Evolutionary conservation across 768 basidiomycete species (phyloP).

Genomic region (Strobilomyces echinocephalus): DNA sequence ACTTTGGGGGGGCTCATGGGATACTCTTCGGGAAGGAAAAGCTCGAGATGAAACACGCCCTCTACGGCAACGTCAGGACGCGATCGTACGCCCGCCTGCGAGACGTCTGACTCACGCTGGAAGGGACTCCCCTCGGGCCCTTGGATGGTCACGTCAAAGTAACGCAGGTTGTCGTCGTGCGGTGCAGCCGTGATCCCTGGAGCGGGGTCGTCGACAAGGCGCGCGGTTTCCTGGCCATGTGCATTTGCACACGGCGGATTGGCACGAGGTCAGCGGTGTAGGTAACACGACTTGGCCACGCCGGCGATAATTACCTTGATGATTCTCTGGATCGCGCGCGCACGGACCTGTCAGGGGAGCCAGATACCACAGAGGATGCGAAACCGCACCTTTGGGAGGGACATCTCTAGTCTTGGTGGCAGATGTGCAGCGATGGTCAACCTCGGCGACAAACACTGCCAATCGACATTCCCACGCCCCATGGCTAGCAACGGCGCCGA

Average conservation of each 20-base stretch:
- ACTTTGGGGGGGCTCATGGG: conserved; percentile 99
- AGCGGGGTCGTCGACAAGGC: conserved; percentile 92
- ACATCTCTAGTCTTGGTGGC: conserved; percentile 28
- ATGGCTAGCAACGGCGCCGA: conserved; percentile 20
- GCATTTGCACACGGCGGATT: conserved; percentile 9
- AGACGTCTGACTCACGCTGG: conserved; percentile 49
- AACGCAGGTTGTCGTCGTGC: conserved; percentile 95
- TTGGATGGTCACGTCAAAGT: conserved; percentile 97
- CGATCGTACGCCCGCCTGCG: neutral
- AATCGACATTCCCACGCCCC: conserved; percentile 20
- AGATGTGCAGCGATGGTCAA: conserved; percentile 14
- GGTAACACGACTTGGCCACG: conserved; percentile 16
- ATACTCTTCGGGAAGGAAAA: conserved; percentile 98
- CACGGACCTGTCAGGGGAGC: conserved; percentile 3
- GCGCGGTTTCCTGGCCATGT: conserved; percentile 81
- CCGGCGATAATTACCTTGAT: conserved; percentile 39
- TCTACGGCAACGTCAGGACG: conserved; percentile 42
- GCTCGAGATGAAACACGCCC: conserved; percentile 91
- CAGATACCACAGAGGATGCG: neutral
- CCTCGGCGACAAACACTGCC: conserved; percentile 9
- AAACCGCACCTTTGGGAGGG: conserved; percentile 34
- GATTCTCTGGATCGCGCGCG: conserved; percentile 38
- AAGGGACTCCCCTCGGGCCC: conserved; percentile 96
- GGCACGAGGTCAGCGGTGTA: conserved; percentile 18
- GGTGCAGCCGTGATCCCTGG: conserved; percentile 95